Percentiles rank a stretch among this genome's conserved stretches.
Conservation (phyloP, 371 early-diverging fungal species). For the Nematocida minor region DNA sequence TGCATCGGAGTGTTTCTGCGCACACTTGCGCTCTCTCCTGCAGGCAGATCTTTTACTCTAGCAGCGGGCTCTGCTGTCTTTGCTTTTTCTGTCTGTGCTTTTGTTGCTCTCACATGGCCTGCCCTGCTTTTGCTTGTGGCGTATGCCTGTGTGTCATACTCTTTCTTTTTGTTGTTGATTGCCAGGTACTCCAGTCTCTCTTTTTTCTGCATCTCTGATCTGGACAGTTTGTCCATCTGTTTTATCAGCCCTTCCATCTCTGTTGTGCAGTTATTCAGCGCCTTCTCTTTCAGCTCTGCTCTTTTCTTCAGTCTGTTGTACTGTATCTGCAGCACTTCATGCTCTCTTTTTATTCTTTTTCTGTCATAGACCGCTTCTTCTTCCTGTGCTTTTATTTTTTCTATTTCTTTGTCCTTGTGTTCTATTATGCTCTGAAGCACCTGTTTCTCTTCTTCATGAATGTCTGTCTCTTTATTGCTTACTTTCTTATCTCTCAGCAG, state of each 20-base stretch:
- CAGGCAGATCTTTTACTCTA: neutral
- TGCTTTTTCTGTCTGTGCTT: neutral
- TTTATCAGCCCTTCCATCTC: constrained; percentile 51
- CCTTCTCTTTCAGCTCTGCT: constrained; percentile 52
- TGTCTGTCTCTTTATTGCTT: constrained; percentile 34
- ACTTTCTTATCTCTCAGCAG: constrained; percentile 52
- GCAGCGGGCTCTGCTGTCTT: neutral
- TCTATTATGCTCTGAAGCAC: constrained; percentile 40
- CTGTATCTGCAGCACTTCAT: constrained; percentile 34
- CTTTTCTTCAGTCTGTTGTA: constrained; percentile 40
- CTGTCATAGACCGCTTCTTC: constrained; percentile 46
- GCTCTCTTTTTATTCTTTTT: constrained; percentile 20
- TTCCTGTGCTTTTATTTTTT: neutral
- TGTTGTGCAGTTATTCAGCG: constrained; percentile 53
- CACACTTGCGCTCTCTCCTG: too few relatives aligned
- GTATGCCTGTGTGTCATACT: constrained; percentile 37
- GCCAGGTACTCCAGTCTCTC: constrained; percentile 46
- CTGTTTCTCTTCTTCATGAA: constrained; percentile 54
- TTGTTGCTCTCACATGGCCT: neutral
- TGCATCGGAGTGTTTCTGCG: constrained; percentile 40
- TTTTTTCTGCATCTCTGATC: constrained; percentile 48
- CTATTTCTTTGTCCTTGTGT: constrained; percentile 47
- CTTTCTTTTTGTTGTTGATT: constrained; percentile 44
- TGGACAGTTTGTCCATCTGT: constrained; percentile 49
- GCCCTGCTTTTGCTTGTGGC: constrained; percentile 17